These are phyloP conservation scores for Pistacia vera DNA, from an alignment of 345 rosid species.

Conservation along the genomic window DNA sequence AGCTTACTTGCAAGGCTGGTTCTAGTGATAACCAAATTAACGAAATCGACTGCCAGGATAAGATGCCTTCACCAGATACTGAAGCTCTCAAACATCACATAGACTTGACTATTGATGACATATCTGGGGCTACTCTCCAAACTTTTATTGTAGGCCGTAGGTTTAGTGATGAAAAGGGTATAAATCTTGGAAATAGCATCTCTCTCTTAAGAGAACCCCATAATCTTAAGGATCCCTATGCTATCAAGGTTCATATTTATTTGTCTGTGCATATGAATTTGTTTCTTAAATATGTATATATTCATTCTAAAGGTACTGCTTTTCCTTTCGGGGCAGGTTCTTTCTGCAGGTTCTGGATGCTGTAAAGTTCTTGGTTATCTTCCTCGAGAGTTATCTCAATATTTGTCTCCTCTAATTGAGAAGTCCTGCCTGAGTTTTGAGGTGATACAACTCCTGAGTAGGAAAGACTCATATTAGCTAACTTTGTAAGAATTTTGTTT, in stretches of 20 bases:
- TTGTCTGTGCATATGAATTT: conserved; percentile 8
- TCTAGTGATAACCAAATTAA: conserved; percentile 18
- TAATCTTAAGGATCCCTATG: conserved; percentile 71
- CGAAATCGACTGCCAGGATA: conserved; percentile 22
- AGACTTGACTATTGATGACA: conserved; percentile 27
- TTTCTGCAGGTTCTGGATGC: conserved; percentile 46
- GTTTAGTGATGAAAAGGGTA: conserved; percentile 60
- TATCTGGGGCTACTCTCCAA: conserved; percentile 42
- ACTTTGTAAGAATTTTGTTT: neutral
- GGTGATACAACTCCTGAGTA: conserved; percentile 45
- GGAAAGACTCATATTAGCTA: neutral
- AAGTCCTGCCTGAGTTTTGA: conserved; percentile 56
- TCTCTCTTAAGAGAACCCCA: conserved; percentile 73
- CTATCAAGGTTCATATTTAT: conserved; percentile 62
- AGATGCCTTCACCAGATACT: conserved; percentile 24
- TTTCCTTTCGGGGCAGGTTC: conserved; percentile 53
- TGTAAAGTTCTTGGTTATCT: conserved; percentile 73
- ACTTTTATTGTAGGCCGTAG: conserved; percentile 89
- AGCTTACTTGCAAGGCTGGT: conserved; percentile 7
- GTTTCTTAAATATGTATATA: neutral
- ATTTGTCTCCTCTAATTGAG: conserved; percentile 72
- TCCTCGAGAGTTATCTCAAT: conserved; percentile 72
- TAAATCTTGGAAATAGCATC: conserved; percentile 46
- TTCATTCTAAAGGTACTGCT: neutral
- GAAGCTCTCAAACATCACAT: conserved; percentile 13